Evolutionary conservation across 768 basidiomycete genomes (phyloP).

Genomic region (Termitomyces sp.): DNA sequence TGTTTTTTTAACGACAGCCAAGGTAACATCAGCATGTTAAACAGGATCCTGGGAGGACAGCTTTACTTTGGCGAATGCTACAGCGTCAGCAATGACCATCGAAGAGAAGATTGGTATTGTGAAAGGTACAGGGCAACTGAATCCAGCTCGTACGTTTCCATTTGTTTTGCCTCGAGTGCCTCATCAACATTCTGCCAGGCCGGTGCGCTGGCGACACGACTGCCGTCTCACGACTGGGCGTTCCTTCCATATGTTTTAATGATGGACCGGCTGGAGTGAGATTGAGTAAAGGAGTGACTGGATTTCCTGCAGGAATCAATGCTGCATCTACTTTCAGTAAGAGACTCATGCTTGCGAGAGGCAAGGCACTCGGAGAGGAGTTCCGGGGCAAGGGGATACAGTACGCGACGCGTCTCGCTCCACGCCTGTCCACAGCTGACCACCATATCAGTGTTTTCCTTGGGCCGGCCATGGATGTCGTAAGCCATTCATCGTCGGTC

Average conservation of each 20-base stretch:
- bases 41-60: slow-evolving; percentile 44
- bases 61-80: slow-evolving; percentile 30
- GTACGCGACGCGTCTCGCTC: slow-evolving; percentile 17
- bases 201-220: slow-evolving; percentile 43
- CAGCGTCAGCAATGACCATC: slow-evolving; percentile 33
- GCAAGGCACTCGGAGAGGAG: slow-evolving; percentile 59
- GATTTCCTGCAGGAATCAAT: slow-evolving; percentile 57
- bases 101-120: slow-evolving; percentile 43
- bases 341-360: slow-evolving; percentile 58
- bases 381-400: slow-evolving; percentile 63
- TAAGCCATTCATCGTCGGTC: slow-evolving; percentile 10
- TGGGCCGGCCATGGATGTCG: slow-evolving; percentile 53
- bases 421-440: background rate
- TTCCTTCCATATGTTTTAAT: slow-evolving; percentile 42
- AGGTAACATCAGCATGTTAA: background rate
- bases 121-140: slow-evolving; percentile 40
- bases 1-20: background rate
- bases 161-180: too few relatives aligned
- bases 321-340: slow-evolving; percentile 48
- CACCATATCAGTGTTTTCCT: slow-evolving; percentile 31
- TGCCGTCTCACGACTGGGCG: slow-evolving; percentile 32
- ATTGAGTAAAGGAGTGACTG: slow-evolving; percentile 37
- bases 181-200: slow-evolving; percentile 19
- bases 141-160: slow-evolving; percentile 23
- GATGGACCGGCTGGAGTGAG: slow-evolving; percentile 46